Evolutionary conservation across 805 yeast genomes (phyloP), one percentile per base, ranked within the genome.

Genomic region (Metschnikowia corniflorae): DNA sequence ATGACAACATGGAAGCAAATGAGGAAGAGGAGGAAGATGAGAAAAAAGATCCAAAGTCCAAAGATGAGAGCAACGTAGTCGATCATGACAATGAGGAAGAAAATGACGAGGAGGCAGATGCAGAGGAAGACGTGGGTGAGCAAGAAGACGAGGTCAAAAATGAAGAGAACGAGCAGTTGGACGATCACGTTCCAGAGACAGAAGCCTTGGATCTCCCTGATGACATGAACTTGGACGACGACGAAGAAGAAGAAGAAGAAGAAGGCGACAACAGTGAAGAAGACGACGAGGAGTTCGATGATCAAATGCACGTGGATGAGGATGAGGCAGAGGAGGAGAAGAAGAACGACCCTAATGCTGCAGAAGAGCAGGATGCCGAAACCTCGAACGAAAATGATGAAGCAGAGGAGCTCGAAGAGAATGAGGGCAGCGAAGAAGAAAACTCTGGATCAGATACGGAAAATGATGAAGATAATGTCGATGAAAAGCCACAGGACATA

Each of bases 151-250:
- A 78, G 42, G 86, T 82, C 14, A 76, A 68, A 44, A 75, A 84
- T 47, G 82, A 82, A 24, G 85, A 80, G 26, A 71, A 68, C 21
- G 84, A 84, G 33, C 78, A 82, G 40, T 57, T 86, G 34, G 95
- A 86, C 29, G 76, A 77, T 13, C 66, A 79, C 40, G 86, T 82
- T 30, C 91, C 89, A 14, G 95, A 93, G 55, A 69, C 79, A 5
- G 97, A 93, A 42, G 80, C 89, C 3, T 66, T 91, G 46, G 96
- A 93, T 16, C 68, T 91, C 19, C 97, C 97, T 0, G 97, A 93
- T 12, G 96, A 89, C 51, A 76, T 91, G 71, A 80, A 91, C 49
- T 66, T 91, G 20, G 97, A 91, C 53, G 80, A 80, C n/a, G 94
- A 77, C 16, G 81, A 73, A 80, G 24, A 21, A n/a, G 94, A 77